phyloP scores from a whole-genome alignment of 352 stramenopile species.

The Pythium aquatile region DNA sequence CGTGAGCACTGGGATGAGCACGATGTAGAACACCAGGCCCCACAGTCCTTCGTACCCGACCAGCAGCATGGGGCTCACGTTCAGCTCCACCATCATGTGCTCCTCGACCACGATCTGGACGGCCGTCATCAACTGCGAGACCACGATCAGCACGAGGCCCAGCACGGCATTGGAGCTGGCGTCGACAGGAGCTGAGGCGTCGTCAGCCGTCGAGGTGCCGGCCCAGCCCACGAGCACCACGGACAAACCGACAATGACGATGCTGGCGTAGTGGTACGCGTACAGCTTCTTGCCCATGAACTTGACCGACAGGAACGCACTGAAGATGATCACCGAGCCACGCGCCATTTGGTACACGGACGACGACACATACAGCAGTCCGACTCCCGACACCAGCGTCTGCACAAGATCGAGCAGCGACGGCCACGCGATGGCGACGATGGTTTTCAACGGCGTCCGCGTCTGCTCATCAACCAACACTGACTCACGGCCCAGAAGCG shows the following conservation, averaged over 20 bases:
- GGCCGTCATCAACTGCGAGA: conserved; percentile 72
- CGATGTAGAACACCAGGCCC: conserved; percentile 73
- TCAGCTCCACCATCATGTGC: conserved; percentile 75
- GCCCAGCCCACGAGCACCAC: conserved; percentile 68
- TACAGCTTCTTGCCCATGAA: conserved; percentile 82
- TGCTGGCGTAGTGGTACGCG: conserved; percentile 83
- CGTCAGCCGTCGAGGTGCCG: conserved; percentile 24
- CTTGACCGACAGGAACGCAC: conserved; percentile 73
- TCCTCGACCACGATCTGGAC: conserved; percentile 89
- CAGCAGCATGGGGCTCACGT: conserved; percentile 82
- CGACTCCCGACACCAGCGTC: conserved; percentile 84
- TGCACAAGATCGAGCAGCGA: conserved; percentile 77
- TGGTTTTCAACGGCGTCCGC: conserved; percentile 43
- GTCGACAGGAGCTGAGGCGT: conserved; percentile 12
- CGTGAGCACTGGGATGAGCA: conserved; percentile 61
- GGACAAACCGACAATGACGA: conserved; percentile 62
- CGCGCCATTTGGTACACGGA: conserved; percentile 90
- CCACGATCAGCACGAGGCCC: conserved; percentile 70
- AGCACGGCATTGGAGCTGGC: conserved; percentile 49
- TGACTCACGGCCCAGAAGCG: conserved; percentile 27
- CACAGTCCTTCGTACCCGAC: conserved; percentile 86
- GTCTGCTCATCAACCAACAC: conserved; percentile 21
- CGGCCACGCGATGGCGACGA: conserved; percentile 58
- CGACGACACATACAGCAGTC: conserved; percentile 81
- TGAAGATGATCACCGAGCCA: conserved; percentile 90